These are phyloP conservation scores for Rhizoclosmatium hyalinum DNA, from an alignment of 371 early-diverging fungal species.

Conservation along the genomic window DNA sequence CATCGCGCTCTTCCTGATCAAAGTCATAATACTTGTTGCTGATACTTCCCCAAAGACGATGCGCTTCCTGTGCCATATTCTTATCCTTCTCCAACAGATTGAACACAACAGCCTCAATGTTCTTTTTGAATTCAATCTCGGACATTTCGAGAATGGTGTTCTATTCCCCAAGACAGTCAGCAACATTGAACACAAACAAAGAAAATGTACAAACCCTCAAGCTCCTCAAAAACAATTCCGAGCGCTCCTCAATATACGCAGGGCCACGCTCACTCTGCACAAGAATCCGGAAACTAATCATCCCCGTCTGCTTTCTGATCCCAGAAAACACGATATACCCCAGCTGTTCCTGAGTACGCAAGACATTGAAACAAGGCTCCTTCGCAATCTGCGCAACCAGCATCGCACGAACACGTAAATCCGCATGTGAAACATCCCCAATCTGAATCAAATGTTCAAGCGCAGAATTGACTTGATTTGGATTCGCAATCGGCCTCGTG, in stretches of 20 bases:
- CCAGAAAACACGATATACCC: constrained; percentile 85
- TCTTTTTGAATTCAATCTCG: constrained; percentile 75
- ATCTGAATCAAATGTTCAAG: constrained; percentile 80
- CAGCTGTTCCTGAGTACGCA: constrained; percentile 82
- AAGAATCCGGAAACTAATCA: constrained; percentile 76
- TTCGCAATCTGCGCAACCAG: constrained; percentile 80
- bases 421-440: constrained; percentile 41
- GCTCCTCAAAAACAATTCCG: constrained; percentile 76
- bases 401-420: constrained; percentile 25
- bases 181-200: not conserved
- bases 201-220: constrained; percentile 40
- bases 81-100: constrained; percentile 85
- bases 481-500: constrained; percentile 71
- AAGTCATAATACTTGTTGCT: constrained; percentile 84
- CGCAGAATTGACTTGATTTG: constrained; percentile 84
- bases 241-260: constrained; percentile 79
- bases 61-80: constrained; percentile 79
- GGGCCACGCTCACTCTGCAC: constrained; percentile 90
- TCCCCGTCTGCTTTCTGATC: constrained; percentile 70
- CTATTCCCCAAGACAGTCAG: not conserved
- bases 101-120: constrained; percentile 73
- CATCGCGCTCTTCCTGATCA: constrained; percentile 59
- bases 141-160: constrained; percentile 60
- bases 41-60: constrained; percentile 82
- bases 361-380: constrained; percentile 91